Evolutionary conservation across 345 rosid species (phyloP).

Genomic region (Citrus maxima): DNA sequence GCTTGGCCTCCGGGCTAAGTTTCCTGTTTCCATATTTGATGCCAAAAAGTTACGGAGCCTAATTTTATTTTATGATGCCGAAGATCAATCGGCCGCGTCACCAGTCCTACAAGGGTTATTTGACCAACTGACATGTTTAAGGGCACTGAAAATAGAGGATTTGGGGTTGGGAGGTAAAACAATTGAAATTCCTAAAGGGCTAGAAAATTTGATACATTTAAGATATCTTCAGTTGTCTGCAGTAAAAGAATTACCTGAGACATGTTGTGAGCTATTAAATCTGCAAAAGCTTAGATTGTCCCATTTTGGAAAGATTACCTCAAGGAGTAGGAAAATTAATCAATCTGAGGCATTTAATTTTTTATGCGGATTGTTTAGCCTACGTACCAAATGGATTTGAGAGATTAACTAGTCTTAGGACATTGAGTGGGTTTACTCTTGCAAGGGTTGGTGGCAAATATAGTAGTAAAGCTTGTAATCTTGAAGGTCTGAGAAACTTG

Average conservation of each 20-base stretch:
- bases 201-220: neutral
- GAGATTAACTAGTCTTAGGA: too few relatives aligned
- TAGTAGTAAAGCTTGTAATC: too few relatives aligned
- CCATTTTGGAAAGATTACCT: accelerated
- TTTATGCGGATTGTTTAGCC: too few relatives aligned
- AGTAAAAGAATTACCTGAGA: neutral
- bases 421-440: too few relatives aligned
- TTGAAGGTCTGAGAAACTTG: too few relatives aligned
- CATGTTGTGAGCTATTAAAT: neutral
- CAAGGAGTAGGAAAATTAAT: neutral
- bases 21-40: neutral
- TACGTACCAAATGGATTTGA: too few relatives aligned
- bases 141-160: neutral
- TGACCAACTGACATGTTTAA: neutral
- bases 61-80: neutral
- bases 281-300: neutral
- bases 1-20: neutral
- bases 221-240: neutral
- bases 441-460: too few relatives aligned
- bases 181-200: too few relatives aligned
- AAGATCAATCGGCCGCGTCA: too few relatives aligned
- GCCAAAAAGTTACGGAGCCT: neutral
- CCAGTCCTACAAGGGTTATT: neutral
- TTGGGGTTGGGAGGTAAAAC: accelerated
- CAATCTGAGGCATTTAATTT: too few relatives aligned